phyloP scores from a whole-genome alignment of 192 early-diverging fungal genomes.

The Backusella sp. region DNA sequence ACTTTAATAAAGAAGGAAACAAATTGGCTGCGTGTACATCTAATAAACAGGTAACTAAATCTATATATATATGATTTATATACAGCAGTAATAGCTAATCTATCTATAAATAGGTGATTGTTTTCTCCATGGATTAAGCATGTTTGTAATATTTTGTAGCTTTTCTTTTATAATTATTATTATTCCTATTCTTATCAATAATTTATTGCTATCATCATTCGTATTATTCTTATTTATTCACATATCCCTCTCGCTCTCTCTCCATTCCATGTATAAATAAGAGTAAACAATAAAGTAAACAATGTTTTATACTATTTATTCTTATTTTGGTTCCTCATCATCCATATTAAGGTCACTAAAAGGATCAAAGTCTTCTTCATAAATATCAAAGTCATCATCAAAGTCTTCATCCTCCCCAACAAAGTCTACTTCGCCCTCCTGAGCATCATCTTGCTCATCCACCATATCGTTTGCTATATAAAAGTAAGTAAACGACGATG shows the following conservation, averaged over 20 bases:
- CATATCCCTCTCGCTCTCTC: background rate
- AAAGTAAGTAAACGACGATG: background rate
- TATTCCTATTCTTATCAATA: background rate
- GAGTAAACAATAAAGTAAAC: background rate
- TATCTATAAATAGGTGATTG: background rate
- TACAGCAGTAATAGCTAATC: background rate
- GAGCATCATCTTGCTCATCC: background rate
- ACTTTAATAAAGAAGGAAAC: conserved; percentile 56
- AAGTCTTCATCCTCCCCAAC: background rate
- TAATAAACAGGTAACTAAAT: conserved; percentile 40
- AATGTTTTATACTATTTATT: background rate
- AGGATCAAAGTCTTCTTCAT: background rate
- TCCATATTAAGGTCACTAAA: background rate
- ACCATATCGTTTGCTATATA: conserved; percentile 1
- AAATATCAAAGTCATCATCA: conserved; percentile 1
- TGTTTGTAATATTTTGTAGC: background rate
- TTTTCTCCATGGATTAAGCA: background rate
- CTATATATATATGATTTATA: background rate
- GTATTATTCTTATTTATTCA: background rate
- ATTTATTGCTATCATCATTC: background rate
- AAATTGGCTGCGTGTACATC: conserved; percentile 56
- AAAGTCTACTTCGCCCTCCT: background rate
- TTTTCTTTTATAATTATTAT: background rate
- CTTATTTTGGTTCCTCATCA: background rate
- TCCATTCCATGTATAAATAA: background rate